These are phyloP conservation scores for Lophiotrema nucula DNA, from an alignment of 495 filamentous ascomycete genomes.

Conservation along the genomic window DNA sequence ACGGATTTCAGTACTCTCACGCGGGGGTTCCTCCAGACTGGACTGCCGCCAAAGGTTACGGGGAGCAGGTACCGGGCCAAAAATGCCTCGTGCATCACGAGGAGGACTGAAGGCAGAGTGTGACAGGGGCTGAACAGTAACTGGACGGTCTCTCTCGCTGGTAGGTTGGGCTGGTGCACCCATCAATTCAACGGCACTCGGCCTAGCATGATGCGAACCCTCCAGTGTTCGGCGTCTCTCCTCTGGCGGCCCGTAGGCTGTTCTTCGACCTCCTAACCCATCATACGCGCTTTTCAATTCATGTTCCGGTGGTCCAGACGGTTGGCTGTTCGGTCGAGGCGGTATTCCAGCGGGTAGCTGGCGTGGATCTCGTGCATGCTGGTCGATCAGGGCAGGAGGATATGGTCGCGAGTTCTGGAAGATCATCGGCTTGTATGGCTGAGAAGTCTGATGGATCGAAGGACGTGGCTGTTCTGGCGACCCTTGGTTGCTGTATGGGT, in stretches of 20 bases:
- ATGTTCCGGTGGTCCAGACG: constrained; percentile 15
- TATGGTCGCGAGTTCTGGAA: constrained; percentile 28
- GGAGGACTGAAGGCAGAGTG: constrained; percentile 38
- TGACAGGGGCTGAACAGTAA: constrained; percentile 34
- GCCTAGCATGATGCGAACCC: constrained; percentile 30
- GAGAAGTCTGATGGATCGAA: constrained; percentile 14
- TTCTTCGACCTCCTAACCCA: constrained; percentile 4
- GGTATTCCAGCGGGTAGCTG: constrained; percentile 17
- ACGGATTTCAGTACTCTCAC: constrained; percentile 20
- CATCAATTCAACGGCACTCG: constrained; percentile 20
- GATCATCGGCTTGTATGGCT: constrained; percentile 30
- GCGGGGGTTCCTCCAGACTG: constrained; percentile 8
- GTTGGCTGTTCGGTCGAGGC: constrained; percentile 38
- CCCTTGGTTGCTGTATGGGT: constrained; percentile 24
- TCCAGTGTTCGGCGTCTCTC: constrained; percentile 30
- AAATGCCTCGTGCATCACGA: neutral
- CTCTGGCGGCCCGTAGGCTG: constrained; percentile 14
- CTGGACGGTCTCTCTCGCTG: constrained; percentile 30
- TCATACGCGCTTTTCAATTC: constrained; percentile 13
- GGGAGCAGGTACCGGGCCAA: neutral
- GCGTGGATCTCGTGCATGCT: constrained; percentile 20
- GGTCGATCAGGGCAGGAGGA: constrained; percentile 27
- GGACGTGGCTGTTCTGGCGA: constrained; percentile 35
- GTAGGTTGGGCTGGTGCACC: constrained; percentile 1
- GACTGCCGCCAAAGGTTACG: constrained; percentile 17